These are phyloP conservation scores for Amanita brunnescens DNA, from an alignment of 768 basidiomycete genomes.

Conservation along the genomic window DNA sequence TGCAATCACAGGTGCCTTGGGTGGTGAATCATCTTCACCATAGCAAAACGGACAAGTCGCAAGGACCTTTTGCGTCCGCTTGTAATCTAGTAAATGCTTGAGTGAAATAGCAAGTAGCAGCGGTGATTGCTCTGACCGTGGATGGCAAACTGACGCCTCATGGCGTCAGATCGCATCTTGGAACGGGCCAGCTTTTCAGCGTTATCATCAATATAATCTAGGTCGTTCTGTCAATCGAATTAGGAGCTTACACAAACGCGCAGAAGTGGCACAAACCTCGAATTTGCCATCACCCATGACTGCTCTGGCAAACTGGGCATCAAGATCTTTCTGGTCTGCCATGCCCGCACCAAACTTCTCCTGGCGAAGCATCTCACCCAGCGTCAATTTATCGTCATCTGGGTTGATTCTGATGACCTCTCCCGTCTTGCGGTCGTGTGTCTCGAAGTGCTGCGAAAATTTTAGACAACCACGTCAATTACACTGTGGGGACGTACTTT, in stretches of 20 bases:
- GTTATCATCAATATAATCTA: slow-evolving; percentile 97
- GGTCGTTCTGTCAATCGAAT: slow-evolving; percentile 48
- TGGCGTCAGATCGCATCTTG: slow-evolving; percentile 93
- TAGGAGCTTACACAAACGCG: not conserved
- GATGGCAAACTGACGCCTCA: slow-evolving; percentile 96
- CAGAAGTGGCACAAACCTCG: slow-evolving; percentile 38
- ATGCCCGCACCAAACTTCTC: slow-evolving; percentile 87
- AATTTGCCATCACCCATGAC: slow-evolving; percentile 88
- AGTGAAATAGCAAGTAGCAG: not conserved
- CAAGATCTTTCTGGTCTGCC: slow-evolving; percentile 85
- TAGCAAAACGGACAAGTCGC: slow-evolving; percentile 84
- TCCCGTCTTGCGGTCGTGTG: slow-evolving; percentile 84
- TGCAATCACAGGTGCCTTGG: slow-evolving; percentile 81
- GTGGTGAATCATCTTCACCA: slow-evolving; percentile 85
- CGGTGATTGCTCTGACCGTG: slow-evolving; percentile 49
- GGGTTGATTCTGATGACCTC: slow-evolving; percentile 84
- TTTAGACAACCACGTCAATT: not conserved
- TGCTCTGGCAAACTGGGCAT: slow-evolving; percentile 80
- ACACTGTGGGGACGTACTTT: slow-evolving; percentile 35
- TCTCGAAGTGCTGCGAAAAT: slow-evolving; percentile 54
- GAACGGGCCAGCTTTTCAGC: slow-evolving; percentile 86
- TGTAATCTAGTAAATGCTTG: slow-evolving; percentile 62
- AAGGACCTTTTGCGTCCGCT: slow-evolving; percentile 84
- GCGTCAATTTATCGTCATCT: slow-evolving; percentile 79
- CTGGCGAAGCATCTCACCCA: slow-evolving; percentile 89